Percentiles rank a stretch among this genome's conserved stretches.
phyloP scores from a whole-genome alignment of 371 early-diverging fungal species.

The Haplosporangium sp. region DNA sequence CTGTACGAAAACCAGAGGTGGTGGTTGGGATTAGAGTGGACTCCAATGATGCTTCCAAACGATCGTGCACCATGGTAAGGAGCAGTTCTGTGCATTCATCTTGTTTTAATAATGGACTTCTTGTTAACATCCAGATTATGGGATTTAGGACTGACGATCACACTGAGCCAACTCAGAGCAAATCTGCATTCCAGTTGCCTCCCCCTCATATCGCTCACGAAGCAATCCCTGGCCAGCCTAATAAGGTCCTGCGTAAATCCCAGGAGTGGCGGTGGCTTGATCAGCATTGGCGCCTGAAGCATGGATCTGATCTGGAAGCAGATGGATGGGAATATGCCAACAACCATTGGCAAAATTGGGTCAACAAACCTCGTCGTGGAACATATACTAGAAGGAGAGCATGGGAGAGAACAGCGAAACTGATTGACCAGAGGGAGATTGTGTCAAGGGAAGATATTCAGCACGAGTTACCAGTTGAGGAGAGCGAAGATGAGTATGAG shows the following conservation, averaged over 20 bases:
- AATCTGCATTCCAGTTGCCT: slow-evolving; percentile 55
- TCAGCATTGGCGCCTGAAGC: slow-evolving; percentile 54
- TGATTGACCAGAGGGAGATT: slow-evolving; percentile 54
- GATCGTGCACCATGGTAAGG: slow-evolving; percentile 59
- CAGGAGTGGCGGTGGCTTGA: slow-evolving; percentile 59
- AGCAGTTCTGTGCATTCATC: neutral
- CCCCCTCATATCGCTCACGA: slow-evolving; percentile 43
- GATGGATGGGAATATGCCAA: slow-evolving; percentile 61
- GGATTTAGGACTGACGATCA: slow-evolving; percentile 57
- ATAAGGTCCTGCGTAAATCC: slow-evolving; percentile 54
- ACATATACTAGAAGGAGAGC: slow-evolving; percentile 57
- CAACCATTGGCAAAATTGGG: slow-evolving; percentile 57
- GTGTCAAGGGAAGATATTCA: slow-evolving; percentile 40
- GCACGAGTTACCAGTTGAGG: slow-evolving; percentile 18
- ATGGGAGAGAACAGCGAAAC: slow-evolving; percentile 56
- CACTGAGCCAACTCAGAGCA: slow-evolving; percentile 58
- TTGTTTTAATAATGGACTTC: neutral
- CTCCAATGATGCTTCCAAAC: slow-evolving; percentile 59
- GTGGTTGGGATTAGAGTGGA: slow-evolving; percentile 61
- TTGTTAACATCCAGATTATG: neutral
- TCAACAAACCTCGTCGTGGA: slow-evolving; percentile 51
- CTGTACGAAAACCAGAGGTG: slow-evolving; percentile 60
- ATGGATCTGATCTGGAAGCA: slow-evolving; percentile 34
- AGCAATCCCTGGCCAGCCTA: slow-evolving; percentile 45
- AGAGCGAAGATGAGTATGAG: neutral